Base-by-base conservation (phyloP, 257 asterid species). In the Paraleonurus japonicus region DNA sequence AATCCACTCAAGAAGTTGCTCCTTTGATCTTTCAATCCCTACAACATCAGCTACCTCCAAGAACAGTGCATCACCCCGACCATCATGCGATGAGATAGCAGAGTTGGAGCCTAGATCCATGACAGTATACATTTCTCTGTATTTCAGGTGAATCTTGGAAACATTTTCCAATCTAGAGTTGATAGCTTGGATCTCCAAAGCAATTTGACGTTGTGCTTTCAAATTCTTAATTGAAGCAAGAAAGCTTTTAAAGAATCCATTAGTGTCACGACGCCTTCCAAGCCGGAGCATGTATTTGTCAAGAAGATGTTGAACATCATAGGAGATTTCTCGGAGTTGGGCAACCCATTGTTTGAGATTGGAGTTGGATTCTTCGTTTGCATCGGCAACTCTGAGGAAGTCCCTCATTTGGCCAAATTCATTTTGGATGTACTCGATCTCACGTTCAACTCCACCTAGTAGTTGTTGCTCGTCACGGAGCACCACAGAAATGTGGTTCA, bases 301-400 rank as follows among this genome's bases (percentile, higher is more conserved):
- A 57, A 57, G 63, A 57, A 57, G 37, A 57, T 57, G 37, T 12
- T 57, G 37, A 23, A 57, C 63, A 12, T 57, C 63, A 13, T 57
- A 57, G 20, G 35, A 57, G 17, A 57, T 57, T 26, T 57, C 63
- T 57, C 63, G 63, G 37, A 57, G 37, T 13, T 57, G 63, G 24
- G 37, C 19, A 27, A 57, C 63, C 63, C 63, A 57, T 57, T 57
- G 20, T 26, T 26, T 26, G 63, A 57, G 63, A 27, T 57, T 57
- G 63, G 63, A 13, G 63, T 57, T 57, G 17, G 37, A 4, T 57
- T 57, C 63, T 5, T 57, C 63, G 26, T 57, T 57, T 57, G 63
- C 63, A 26, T 57, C 63, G 0, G 63, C 63, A 57, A 57, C 63
- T 26, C 63, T 24, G 19, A 57, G 63, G 17, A 57, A 27, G 7